Percentiles rank a stretch among this genome's conserved stretches.
Evolutionary conservation across 495 filamentous ascomycete species (phyloP).

Genomic region (Aspergillus ostianus): DNA sequence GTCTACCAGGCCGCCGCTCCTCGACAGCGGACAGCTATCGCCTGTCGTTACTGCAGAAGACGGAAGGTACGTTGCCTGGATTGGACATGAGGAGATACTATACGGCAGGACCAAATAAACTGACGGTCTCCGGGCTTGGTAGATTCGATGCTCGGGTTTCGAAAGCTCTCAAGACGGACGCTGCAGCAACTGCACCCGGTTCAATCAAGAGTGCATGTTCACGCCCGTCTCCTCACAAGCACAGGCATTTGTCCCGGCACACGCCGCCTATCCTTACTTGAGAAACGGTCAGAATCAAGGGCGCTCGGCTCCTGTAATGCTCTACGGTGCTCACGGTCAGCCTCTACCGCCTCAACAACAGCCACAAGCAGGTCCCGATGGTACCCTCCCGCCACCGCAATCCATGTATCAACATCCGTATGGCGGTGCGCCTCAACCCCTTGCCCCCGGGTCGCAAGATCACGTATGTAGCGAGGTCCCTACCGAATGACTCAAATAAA

Average conservation of each 20-base stretch:
- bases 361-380: slow-evolving; percentile 42
- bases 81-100: not conserved
- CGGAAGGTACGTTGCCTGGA: slow-evolving; percentile 61
- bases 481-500: not conserved
- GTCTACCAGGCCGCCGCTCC: slow-evolving; percentile 68
- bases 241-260: slow-evolving; percentile 80
- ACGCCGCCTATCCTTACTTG: slow-evolving; percentile 65
- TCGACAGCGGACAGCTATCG: slow-evolving; percentile 77
- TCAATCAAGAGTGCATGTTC: slow-evolving; percentile 84
- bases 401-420: slow-evolving; percentile 43
- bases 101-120: not conserved
- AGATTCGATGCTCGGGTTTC: slow-evolving; percentile 87
- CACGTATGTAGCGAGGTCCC: slow-evolving; percentile 41
- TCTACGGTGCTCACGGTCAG: slow-evolving; percentile 78
- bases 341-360: slow-evolving; percentile 60
- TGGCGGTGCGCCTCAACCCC: slow-evolving; percentile 39
- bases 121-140: slow-evolving; percentile 17
- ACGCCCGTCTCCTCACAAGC: slow-evolving; percentile 80
- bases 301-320: slow-evolving; percentile 39
- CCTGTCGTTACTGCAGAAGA: slow-evolving; percentile 79
- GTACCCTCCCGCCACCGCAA: slow-evolving; percentile 50
- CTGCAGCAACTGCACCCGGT: slow-evolving; percentile 76
- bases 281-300: slow-evolving; percentile 46
- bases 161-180: slow-evolving; percentile 73
- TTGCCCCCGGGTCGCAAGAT: slow-evolving; percentile 42